phyloP scores from a whole-genome alignment of 106 monocot species.

The Alisma plantagoaquatica region DNA sequence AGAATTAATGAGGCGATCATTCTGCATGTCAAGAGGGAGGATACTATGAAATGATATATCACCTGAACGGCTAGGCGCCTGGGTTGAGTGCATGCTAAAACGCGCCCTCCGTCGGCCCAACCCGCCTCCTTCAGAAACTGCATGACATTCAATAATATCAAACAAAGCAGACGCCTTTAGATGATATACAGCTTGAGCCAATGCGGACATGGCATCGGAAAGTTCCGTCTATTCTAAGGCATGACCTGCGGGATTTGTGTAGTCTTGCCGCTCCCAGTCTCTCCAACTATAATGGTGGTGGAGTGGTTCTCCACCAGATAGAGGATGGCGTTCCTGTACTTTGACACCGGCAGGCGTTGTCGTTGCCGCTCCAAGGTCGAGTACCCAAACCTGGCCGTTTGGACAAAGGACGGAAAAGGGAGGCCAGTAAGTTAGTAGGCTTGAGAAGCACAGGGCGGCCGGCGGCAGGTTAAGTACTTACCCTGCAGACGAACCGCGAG shows the following conservation, averaged over 20 bases:
- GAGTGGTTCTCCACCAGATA: slow-evolving; percentile 82
- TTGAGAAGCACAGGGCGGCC: background rate
- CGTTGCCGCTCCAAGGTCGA: slow-evolving; percentile 72
- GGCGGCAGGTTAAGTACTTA: background rate
- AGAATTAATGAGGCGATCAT: too few species aligned
- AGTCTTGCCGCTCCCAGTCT: slow-evolving; percentile 96
- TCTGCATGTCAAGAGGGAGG: too few species aligned
- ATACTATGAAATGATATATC: too few species aligned
- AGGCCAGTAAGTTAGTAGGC: background rate
- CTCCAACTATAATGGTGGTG: slow-evolving; percentile 86
- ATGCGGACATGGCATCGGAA: too few species aligned
- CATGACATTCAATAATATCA: too few species aligned
- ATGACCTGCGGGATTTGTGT: slow-evolving; percentile 99
- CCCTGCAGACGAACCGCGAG: slow-evolving; percentile 32
- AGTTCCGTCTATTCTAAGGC: too few species aligned
- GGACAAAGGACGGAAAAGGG: background rate
- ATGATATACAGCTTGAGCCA: too few species aligned
- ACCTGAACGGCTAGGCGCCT: slow-evolving; percentile 92
- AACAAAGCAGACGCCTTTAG: too few species aligned
- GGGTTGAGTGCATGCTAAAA: slow-evolving; percentile 93
- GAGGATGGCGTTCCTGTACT: slow-evolving; percentile 60
- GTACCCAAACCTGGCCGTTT: slow-evolving; percentile 32
- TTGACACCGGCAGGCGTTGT: slow-evolving; percentile 80
- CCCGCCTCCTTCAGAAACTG: slow-evolving; percentile 90
- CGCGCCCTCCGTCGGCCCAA: slow-evolving; percentile 87